Percentiles rank a stretch among this genome's conserved stretches.
These are phyloP conservation scores for Exophiala phaeomuriformis DNA, from an alignment of 2,329 filamentous ascomycete genomes.

Conservation along the genomic window DNA sequence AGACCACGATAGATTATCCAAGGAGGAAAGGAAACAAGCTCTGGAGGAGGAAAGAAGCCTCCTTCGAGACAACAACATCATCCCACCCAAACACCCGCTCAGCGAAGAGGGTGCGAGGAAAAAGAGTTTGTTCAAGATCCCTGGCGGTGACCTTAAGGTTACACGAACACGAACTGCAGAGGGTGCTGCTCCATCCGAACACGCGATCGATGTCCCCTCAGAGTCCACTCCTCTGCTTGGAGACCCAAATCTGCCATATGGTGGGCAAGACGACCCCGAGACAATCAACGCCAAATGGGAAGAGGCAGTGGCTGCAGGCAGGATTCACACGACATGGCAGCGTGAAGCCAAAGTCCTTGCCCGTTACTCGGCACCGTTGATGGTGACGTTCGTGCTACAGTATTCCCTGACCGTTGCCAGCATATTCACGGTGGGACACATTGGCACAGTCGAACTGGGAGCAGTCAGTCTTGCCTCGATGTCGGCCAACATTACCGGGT, in stretches of 20 bases:
- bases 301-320: slow-evolving; percentile 70
- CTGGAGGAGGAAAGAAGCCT: slow-evolving; percentile 53
- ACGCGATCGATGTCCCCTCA: slow-evolving; percentile 24
- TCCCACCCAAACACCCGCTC: slow-evolving; percentile 45
- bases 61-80: slow-evolving; percentile 53
- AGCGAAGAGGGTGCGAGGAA: slow-evolving; percentile 20
- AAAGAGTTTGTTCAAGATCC: slow-evolving; percentile 18
- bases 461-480: slow-evolving; percentile 65
- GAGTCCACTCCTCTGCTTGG: slow-evolving; percentile 47
- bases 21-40: slow-evolving; percentile 48
- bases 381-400: slow-evolving; percentile 69
- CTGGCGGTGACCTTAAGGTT: slow-evolving; percentile 23
- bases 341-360: slow-evolving; percentile 76
- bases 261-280: slow-evolving; percentile 46
- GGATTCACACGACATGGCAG: slow-evolving; percentile 85
- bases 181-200: slow-evolving; percentile 13
- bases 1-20: slow-evolving; percentile 43
- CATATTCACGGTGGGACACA: slow-evolving; percentile 68
- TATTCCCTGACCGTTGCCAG: slow-evolving; percentile 78
- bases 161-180: slow-evolving; percentile 26
- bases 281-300: slow-evolving; percentile 71
- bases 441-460: slow-evolving; percentile 63
- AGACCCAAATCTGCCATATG: slow-evolving; percentile 37
- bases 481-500: slow-evolving; percentile 72
- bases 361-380: slow-evolving; percentile 62